Evolutionary conservation across 345 rosid species (phyloP).

Genomic region (Combretum micranthum): DNA sequence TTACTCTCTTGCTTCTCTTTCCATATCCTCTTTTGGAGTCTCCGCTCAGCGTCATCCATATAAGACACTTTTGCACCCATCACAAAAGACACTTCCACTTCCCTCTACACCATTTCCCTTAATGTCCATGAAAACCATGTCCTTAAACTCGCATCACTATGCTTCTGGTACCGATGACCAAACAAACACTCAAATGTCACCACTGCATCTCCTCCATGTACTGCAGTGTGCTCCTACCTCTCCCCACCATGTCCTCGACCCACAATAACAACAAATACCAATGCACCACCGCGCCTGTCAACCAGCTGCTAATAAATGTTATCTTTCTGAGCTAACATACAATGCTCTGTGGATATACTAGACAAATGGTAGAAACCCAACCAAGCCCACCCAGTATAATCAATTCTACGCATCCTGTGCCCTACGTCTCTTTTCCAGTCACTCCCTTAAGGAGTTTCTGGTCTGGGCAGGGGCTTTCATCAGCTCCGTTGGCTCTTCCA

Average conservation of each 20-base stretch:
- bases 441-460: conserved; percentile 8
- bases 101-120: conserved; percentile 21
- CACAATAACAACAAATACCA: conserved; percentile 5
- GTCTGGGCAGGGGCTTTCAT: conserved; percentile 2
- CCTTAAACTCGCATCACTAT: conserved; percentile 19
- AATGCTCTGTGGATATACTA: conserved; percentile 8
- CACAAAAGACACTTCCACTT: conserved; percentile 22
- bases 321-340: conserved; percentile 12
- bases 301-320: conserved; percentile 20
- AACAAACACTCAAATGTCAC: conserved; percentile 9
- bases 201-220: conserved; percentile 12
- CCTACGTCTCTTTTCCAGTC: conserved; percentile 10
- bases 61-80: conserved; percentile 22
- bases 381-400: background rate
- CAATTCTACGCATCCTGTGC: conserved; percentile 16
- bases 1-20: too few relatives aligned
- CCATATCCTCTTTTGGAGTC: too few relatives aligned
- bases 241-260: conserved; percentile 22
- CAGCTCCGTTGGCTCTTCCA: conserved; percentile 3
- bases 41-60: background rate
- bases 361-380: conserved; percentile 15
- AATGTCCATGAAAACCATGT: conserved; percentile 16
- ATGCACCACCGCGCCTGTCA: conserved; percentile 24
- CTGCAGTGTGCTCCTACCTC: conserved; percentile 6
- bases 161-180: conserved; percentile 11